These are phyloP conservation scores for Pseudogymnoascus sp. DNA, from an alignment of 2,329 filamentous ascomycete genomes.

Conservation along the genomic window DNA sequence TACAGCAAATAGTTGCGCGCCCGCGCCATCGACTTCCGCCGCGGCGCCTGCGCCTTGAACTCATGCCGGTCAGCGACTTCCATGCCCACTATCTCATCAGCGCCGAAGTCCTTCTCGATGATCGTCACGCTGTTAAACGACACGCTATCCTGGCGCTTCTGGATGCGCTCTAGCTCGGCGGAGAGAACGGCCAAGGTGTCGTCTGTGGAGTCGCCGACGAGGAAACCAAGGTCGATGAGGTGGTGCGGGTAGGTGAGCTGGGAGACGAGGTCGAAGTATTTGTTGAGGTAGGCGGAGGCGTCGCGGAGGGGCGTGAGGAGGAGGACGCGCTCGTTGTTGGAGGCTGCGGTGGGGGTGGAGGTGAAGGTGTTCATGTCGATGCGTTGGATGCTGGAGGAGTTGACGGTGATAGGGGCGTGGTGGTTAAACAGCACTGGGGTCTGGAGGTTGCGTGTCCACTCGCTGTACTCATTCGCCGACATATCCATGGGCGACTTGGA, in stretches of 20 bases:
- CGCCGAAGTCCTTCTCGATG: conserved; percentile 83
- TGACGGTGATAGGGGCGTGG: conserved; percentile 78
- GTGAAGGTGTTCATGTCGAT: conserved; percentile 78
- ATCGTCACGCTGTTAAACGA: conserved; percentile 81
- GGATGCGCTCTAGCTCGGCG: conserved; percentile 78
- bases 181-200: conserved; percentile 84
- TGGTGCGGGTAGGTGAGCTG: conserved; percentile 90
- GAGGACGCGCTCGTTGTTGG: conserved; percentile 79
- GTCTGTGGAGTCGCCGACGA: conserved; percentile 85
- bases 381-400: conserved; percentile 67
- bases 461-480: conserved; percentile 78
- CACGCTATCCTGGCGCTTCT: conserved; percentile 68
- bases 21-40: conserved; percentile 80
- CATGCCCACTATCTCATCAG: conserved; percentile 44
- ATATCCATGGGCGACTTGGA: conserved; percentile 94
- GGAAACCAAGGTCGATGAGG: conserved; percentile 88
- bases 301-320: conserved; percentile 91
- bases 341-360: conserved; percentile 68
- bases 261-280: conserved; percentile 88
- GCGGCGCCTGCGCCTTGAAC: conserved; percentile 79
- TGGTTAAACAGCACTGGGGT: conserved; percentile 96
- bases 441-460: conserved; percentile 81
- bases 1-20: conserved; percentile 88
- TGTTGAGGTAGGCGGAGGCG: conserved; percentile 69
- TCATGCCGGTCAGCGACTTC: conserved; percentile 74